Percentiles rank a stretch among this genome's conserved stretches.
Conservation (phyloP, 2,329 filamentous ascomycete genomes). For the Alternaria brassicae region DNA sequence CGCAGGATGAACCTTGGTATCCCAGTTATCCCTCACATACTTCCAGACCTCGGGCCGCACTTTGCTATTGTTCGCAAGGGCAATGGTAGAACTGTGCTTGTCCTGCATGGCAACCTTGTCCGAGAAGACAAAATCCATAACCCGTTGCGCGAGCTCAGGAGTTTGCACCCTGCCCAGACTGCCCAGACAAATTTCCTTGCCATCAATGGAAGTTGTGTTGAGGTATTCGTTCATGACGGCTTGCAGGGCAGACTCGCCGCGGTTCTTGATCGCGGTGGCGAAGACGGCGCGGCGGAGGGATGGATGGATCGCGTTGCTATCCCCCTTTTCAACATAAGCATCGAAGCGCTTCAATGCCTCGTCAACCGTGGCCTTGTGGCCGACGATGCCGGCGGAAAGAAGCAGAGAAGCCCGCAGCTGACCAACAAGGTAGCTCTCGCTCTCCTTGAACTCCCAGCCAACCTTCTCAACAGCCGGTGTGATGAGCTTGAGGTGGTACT, state of each 20-base stretch:
- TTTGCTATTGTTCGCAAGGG: constrained; percentile 74
- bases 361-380: constrained; percentile 73
- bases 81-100: constrained; percentile 79
- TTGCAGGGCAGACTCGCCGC: constrained; percentile 72
- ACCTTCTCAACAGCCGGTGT: constrained; percentile 76
- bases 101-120: constrained; percentile 86
- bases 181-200: constrained; percentile 82
- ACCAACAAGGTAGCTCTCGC: constrained; percentile 81
- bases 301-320: constrained; percentile 76
- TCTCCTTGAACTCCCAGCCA: constrained; percentile 82
- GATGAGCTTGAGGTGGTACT: constrained; percentile 80
- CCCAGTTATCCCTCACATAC: constrained; percentile 86
- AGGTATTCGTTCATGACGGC: constrained; percentile 85
- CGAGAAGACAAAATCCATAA: constrained; percentile 79
- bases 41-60: constrained; percentile 81
- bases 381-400: constrained; percentile 73
- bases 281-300: constrained; percentile 83
- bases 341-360: constrained; percentile 83
- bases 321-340: constrained; percentile 72
- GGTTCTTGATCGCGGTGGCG: constrained; percentile 76
- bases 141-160: constrained; percentile 69
- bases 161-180: constrained; percentile 78
- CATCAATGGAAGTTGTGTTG: constrained; percentile 83
- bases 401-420: constrained; percentile 86
- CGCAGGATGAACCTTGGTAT: constrained; percentile 68